These are phyloP conservation scores for Celoporthe dispersa DNA, from an alignment of 2,329 filamentous ascomycete genomes.

Conservation along the genomic window DNA sequence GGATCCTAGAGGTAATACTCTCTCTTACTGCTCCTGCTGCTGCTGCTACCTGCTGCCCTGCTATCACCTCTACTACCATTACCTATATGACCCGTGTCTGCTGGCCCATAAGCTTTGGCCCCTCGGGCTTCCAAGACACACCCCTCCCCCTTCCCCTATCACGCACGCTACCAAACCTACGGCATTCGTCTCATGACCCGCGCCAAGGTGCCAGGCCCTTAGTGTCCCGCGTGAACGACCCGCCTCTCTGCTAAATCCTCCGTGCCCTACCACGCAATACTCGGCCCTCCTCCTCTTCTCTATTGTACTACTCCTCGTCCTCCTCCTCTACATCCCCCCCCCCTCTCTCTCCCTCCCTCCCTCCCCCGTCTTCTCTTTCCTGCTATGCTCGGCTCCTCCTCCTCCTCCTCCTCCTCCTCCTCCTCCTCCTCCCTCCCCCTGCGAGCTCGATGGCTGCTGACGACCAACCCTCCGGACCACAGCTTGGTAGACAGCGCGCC, in stretches of 20 bases:
- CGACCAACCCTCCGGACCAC: background rate
- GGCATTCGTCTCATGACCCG: background rate
- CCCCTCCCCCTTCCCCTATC: background rate
- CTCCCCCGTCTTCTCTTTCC: background rate
- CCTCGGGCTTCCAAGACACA: background rate
- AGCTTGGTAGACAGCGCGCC: slow-evolving; percentile 28
- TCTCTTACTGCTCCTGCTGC: background rate
- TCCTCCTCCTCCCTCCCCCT: background rate
- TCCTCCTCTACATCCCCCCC: background rate
- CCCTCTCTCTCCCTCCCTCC: background rate
- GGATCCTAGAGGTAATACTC: slow-evolving; percentile 40
- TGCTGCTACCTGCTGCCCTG: background rate
- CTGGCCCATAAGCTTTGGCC: background rate
- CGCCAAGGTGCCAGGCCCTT: slow-evolving; percentile 9
- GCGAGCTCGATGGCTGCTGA: background rate
- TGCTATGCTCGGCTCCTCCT: background rate
- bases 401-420: background rate
- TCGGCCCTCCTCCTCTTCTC: background rate
- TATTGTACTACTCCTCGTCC: background rate
- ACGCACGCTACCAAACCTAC: background rate
- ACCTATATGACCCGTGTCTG: background rate
- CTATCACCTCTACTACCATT: background rate
- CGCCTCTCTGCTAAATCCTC: background rate
- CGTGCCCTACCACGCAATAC: background rate
- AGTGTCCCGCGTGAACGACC: slow-evolving; percentile 5